Conservation (phyloP, 768 basidiomycete species). For the Lentinula guzmanii region DNA sequence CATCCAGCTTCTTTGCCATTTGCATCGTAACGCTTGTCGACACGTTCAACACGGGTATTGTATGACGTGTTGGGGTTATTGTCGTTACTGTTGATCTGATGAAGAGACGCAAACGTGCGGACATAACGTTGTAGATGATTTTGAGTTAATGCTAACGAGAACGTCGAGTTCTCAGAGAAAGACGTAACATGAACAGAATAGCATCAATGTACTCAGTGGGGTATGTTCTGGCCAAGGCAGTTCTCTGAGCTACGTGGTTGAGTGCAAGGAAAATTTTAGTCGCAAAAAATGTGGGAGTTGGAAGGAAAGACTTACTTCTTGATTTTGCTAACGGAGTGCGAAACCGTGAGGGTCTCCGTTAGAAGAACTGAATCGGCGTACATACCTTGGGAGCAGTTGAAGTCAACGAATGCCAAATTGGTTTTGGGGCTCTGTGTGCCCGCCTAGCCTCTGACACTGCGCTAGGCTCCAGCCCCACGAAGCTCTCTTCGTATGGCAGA, state of each 20-base stretch:
- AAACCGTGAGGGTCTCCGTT: too few relatives aligned
- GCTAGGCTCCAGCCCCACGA: slow-evolving; percentile 15
- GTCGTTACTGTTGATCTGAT: slow-evolving; percentile 37
- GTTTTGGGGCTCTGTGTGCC: slow-evolving; percentile 30
- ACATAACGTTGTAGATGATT: slow-evolving; percentile 29
- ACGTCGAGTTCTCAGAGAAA: neutral
- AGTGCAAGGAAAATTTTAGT: neutral
- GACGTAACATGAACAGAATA: neutral
- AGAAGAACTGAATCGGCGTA: neutral
- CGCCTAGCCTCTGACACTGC: slow-evolving; percentile 12
- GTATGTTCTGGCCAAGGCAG: slow-evolving; percentile 25
- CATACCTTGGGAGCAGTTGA: slow-evolving; percentile 30
- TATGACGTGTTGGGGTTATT: slow-evolving; percentile 30
- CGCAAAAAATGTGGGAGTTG: neutral
- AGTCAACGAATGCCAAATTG: slow-evolving; percentile 27
- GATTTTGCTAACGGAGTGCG: slow-evolving; percentile 1
- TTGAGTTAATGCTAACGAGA: slow-evolving; percentile 24
- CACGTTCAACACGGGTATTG: slow-evolving; percentile 42
- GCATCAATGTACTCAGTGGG: slow-evolving; percentile 22
- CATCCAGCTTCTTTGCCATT: slow-evolving; percentile 26
- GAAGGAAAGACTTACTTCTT: slow-evolving; percentile 4
- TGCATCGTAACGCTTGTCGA: slow-evolving; percentile 30
- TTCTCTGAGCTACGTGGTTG: slow-evolving; percentile 20
- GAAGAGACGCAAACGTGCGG: slow-evolving; percentile 34
- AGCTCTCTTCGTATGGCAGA: slow-evolving; percentile 22